Base-by-base conservation (phyloP, 1,139 yeast genomes). In the Suhomyces bolitotheri region DNA sequence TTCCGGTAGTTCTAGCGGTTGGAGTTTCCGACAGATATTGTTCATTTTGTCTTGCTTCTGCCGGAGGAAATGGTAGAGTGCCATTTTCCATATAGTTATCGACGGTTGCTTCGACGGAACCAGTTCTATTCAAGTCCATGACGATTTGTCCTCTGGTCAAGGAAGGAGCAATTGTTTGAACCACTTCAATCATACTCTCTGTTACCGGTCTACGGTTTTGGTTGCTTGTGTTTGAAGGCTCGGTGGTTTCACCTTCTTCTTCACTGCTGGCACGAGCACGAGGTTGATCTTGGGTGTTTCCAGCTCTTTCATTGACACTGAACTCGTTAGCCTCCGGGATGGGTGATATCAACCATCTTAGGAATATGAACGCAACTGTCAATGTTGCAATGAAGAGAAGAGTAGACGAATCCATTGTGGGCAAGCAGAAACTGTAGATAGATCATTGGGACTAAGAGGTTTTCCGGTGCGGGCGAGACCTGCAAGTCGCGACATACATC, bases 131-230 rank as follows among this genome's bases (percentile, higher is more conserved):
- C 46, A 77, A 63, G 51, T 80, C 87, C 42, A 69, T 64, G 41
- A 76, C 66, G 42, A 90, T 87, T 56, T 86, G 95, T n/a, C 75
- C 85, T 7, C 63, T 72, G 0, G 86, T 68, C 32, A 87, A 64
- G 22, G 71, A 70, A 1, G 97, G 97, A 0, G 89, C 96, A 43
- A 90, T 70, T 17, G 89, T 78, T 49, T 81, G 87, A 1, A 90
- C 97, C 1, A 86, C 82, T 46, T 85, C 94, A 31, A 90, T 71
- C 97, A 90, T 90, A 44, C 77, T 80, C 8, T 71, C 75, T 3
- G 88, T 83, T n/a, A 85, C 84, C 3, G 66, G 72, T 37, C 95
- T 76, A 36, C 76, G 64, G 12, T 59, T 34, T 37, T 61, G 49
- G 56, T 36, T 55, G 56, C 16, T 59, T 50, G 46, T 55, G 56